Conservation (phyloP, 495 filamentous ascomycete species). For the Hypoxylon perforatum region DNA sequence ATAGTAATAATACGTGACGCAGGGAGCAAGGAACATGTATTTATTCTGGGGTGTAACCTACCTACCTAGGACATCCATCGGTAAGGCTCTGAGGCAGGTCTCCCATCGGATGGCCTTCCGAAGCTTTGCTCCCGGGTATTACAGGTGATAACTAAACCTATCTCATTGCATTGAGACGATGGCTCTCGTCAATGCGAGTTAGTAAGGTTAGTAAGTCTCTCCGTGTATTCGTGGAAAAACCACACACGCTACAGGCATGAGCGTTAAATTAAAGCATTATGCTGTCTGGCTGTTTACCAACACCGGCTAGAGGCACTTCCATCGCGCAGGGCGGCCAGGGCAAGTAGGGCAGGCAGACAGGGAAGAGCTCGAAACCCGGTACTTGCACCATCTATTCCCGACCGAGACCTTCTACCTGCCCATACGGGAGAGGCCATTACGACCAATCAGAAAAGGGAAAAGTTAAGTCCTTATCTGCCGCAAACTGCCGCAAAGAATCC, state of each 20-base stretch:
- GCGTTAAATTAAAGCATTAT: constrained; percentile 15
- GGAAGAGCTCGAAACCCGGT: background rate
- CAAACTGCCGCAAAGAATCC: background rate
- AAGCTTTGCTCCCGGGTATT: background rate
- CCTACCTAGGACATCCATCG: no score
- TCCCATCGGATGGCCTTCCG: background rate
- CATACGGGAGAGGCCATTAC: background rate
- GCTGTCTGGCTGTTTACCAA: constrained; percentile 1
- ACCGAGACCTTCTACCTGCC: constrained; percentile 15
- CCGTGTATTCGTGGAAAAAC: background rate
- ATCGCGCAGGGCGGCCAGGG: background rate
- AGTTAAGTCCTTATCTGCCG: background rate
- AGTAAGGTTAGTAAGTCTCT: no score
- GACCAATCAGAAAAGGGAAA: constrained; percentile 13
- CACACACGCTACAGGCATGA: background rate
- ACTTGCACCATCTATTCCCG: background rate
- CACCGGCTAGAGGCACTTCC: background rate
- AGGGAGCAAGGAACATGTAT: background rate
- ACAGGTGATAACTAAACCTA: background rate
- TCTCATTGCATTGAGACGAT: background rate
- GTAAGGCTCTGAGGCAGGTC: no score
- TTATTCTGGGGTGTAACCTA: background rate
- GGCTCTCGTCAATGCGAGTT: background rate
- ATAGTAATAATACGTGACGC: constrained; percentile 12
- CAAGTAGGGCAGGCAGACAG: background rate